These are phyloP conservation scores for Mycothermus thermophilus DNA, from an alignment of 495 filamentous ascomycete species.

Conservation along the genomic window DNA sequence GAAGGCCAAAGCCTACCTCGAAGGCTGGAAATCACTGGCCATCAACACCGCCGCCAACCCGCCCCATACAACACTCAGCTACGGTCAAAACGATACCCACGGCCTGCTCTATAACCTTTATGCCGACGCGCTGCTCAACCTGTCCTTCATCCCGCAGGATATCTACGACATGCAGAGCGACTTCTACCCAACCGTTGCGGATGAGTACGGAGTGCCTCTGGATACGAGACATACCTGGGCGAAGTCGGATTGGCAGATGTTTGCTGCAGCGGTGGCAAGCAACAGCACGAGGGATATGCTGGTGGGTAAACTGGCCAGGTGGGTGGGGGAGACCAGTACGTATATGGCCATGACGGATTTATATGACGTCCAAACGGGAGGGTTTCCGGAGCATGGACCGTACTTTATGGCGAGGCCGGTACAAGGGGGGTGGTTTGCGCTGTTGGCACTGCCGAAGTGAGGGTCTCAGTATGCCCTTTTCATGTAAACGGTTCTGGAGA, in stretches of 20 bases:
- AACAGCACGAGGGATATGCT: conserved; percentile 48
- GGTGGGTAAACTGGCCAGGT: conserved; percentile 53
- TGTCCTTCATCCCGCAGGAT: conserved; percentile 50
- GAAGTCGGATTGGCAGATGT: conserved; percentile 84
- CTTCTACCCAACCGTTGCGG: conserved; percentile 65
- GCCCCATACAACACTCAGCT: conserved; percentile 61
- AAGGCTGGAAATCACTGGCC: conserved; percentile 60
- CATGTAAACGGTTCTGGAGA: not conserved
- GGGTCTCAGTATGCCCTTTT: not conserved
- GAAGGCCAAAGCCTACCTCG: conserved; percentile 58
- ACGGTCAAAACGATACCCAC: conserved; percentile 28
- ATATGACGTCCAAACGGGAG: conserved; percentile 54
- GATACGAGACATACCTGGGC: conserved; percentile 76
- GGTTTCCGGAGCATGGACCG: conserved; percentile 39
- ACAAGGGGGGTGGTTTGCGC: conserved; percentile 66
- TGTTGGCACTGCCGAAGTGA: conserved; percentile 45
- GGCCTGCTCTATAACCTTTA: conserved; percentile 83
- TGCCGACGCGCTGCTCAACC: conserved; percentile 59
- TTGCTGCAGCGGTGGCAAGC: conserved; percentile 57
- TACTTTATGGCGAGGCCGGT: conserved; percentile 71
- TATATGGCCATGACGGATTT: conserved; percentile 66
- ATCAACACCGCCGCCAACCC: conserved; percentile 52
- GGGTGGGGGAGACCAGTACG: conserved; percentile 63
- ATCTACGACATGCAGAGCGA: conserved; percentile 67
- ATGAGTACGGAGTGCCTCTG: conserved; percentile 66